Percentiles rank a stretch among this genome's conserved stretches.
phyloP scores from a whole-genome alignment of 306 rosid species.

The Quercus bicolor region DNA sequence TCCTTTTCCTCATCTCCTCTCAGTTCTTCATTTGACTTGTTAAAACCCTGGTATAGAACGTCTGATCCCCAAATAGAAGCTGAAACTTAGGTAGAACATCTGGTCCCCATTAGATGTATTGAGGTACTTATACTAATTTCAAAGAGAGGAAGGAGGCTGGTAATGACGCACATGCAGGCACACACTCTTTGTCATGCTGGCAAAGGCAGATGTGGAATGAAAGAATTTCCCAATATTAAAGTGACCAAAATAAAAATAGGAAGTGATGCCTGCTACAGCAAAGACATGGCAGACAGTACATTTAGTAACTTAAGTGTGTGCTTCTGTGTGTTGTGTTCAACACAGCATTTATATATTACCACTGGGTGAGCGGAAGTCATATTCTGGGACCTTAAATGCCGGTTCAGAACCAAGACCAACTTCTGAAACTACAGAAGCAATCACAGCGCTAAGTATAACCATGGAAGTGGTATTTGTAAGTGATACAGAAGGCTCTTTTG shows the following conservation, averaged over 20 bases:
- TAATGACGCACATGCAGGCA: not conserved
- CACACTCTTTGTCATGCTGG: not conserved
- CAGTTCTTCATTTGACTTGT: not conserved
- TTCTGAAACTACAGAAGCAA: conserved; percentile 82
- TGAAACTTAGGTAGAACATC: not conserved
- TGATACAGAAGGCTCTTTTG: conserved; percentile 53
- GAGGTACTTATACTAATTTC: not conserved
- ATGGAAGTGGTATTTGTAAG: conserved; percentile 83
- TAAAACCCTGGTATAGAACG: not conserved
- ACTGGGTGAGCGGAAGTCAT: conserved; percentile 83
- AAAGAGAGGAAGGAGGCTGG: not conserved
- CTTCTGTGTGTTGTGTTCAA: not conserved
- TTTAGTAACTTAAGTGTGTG: not conserved
- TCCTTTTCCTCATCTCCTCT: not conserved
- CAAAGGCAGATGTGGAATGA: not conserved
- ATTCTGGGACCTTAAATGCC: conserved; percentile 76
- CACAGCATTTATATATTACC: conserved; percentile 42
- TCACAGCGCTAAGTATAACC: conserved; percentile 90
- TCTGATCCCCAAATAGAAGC: not conserved
- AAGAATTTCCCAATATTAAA: not conserved
- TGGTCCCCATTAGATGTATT: not conserved
- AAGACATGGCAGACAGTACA: not conserved
- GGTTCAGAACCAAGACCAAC: conserved; percentile 88
- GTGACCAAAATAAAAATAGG: not conserved
- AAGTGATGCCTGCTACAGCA: not conserved